phyloP scores from a whole-genome alignment of 208 protist genomes.

The Acanthamoeba lugdunensis region DNA sequence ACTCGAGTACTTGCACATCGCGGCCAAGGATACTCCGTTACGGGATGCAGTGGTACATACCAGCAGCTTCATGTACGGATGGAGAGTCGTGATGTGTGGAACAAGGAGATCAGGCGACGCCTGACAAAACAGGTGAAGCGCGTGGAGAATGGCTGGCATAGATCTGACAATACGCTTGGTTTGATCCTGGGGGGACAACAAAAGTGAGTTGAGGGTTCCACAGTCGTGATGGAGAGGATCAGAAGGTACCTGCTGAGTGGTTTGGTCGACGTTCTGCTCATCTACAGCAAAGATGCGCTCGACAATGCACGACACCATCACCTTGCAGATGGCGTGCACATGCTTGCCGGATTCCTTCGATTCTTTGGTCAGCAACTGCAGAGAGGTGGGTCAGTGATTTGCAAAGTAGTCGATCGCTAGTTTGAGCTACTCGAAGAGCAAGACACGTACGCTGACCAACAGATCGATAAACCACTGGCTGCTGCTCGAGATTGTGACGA shows the following conservation, averaged over 20 bases:
- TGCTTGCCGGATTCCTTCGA: conserved; percentile 12
- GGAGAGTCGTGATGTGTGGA: conserved; percentile 51
- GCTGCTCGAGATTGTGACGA: background rate
- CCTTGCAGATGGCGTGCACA: conserved; percentile 39
- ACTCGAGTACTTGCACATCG: background rate
- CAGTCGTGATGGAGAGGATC: too few species aligned
- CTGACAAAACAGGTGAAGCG: conserved; percentile 61
- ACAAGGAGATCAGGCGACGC: conserved; percentile 62
- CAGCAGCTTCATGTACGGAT: conserved; percentile 69
- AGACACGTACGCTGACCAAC: background rate
- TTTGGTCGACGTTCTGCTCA: background rate
- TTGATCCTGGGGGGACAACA: background rate
- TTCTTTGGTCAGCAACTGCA: conserved; percentile 32
- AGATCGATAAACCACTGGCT: conserved; percentile 70
- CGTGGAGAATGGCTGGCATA: conserved; percentile 43
- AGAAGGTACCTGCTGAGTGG: background rate
- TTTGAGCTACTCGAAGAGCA: background rate
- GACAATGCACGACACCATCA: conserved; percentile 40
- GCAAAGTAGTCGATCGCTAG: too few species aligned
- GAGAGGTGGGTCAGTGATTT: background rate
- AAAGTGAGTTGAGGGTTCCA: background rate
- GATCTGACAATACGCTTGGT: background rate
- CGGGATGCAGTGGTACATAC: background rate
- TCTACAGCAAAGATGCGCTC: conserved; percentile 49
- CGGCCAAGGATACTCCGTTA: background rate